Evolutionary conservation across 73 alveolate species (phyloP).

Genomic region (Paraurostyla sp.): DNA sequence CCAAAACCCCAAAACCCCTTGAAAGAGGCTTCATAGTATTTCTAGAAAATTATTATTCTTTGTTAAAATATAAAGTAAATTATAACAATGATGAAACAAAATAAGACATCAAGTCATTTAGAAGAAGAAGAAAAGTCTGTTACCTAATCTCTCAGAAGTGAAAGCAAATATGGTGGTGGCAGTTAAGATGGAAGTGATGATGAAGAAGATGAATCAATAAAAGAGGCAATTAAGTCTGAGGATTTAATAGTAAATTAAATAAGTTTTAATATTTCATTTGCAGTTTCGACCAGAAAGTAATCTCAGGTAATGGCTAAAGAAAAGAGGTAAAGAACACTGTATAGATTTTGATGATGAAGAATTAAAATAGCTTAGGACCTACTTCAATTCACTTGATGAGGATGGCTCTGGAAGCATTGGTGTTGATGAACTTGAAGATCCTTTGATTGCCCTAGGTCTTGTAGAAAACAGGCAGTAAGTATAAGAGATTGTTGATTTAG

Average conservation of each 20-base stretch:
- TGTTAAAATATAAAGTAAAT: too few relatives aligned
- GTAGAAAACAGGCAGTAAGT: conserved; percentile 92
- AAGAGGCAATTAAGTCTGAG: conserved; percentile 47
- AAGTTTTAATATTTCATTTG: neutral
- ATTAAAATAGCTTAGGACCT: conserved; percentile 76
- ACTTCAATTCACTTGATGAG: conserved; percentile 86
- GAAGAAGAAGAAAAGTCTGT: too few relatives aligned
- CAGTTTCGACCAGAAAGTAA: conserved; percentile 26
- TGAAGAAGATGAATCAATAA: conserved; percentile 61
- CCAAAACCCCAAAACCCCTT: too few relatives aligned
- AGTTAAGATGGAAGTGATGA: conserved; percentile 36
- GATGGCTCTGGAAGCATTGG: conserved; percentile 93
- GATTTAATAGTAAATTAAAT: conserved; percentile 39
- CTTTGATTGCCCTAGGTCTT: conserved; percentile 94
- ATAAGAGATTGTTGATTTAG: conserved; percentile 81
- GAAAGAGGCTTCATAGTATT: too few relatives aligned
- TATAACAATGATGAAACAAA: too few relatives aligned
- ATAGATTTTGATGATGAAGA: conserved; percentile 92
- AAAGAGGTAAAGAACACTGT: conserved; percentile 81
- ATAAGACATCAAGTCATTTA: too few relatives aligned
- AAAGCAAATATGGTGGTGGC: too few relatives aligned
- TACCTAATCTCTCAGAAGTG: too few relatives aligned
- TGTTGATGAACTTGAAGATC: conserved; percentile 94
- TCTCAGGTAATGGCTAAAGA: conserved; percentile 82
- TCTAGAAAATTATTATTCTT: too few relatives aligned